Evolutionary conservation across 768 basidiomycete genomes (phyloP), one percentile per base, ranked within the genome.

Genomic region (Neoboletus subvelutipes): DNA sequence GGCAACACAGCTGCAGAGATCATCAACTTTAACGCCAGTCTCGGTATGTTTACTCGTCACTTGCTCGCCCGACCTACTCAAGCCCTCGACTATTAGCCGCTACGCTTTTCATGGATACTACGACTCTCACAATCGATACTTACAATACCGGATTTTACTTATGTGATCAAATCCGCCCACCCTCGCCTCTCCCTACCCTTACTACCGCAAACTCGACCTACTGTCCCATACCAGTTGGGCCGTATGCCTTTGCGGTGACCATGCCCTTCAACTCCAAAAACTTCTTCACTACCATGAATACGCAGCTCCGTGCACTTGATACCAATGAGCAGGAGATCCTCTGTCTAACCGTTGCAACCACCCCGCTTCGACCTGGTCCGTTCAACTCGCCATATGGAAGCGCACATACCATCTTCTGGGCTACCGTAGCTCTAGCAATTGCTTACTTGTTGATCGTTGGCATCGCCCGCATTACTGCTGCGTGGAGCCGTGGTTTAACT

Each of bases 231-330:
- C 67, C 78, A 5, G 78, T 86, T 4, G 96, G 96, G 1, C 83
- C 84, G 2, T 87, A 97, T 65, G 95, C 86, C 2, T 83, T 98
- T 67, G 83, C 91, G 24, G 77, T 91, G 12, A 79, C 86, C 18
- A 83, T 92, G 40, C 85, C 85, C 6, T 83, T 89, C 67, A 78
- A 82, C 36, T 64, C 76, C 43, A 77, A 82, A 57, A 88, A 89
- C 67, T 82, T 86, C 17, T 78, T 98, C 43, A 91, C 90, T 13
- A 95, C 95, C 11, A 79, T 96, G 54, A 80, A 82, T 59, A 97
- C 95, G 1, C 85, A 85, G 22, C 73, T 99, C 24, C 87, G 92
- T 45, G 89, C 94, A 9, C 88, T 98, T 24, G 97, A 99, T 73
- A 87, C 94, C 0, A 86, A 83, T 43, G 83, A 88, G 51, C 78